Evolutionary conservation across 208 protist genomes (phyloP).

Genomic region (Wallacemonas sp.): DNA sequence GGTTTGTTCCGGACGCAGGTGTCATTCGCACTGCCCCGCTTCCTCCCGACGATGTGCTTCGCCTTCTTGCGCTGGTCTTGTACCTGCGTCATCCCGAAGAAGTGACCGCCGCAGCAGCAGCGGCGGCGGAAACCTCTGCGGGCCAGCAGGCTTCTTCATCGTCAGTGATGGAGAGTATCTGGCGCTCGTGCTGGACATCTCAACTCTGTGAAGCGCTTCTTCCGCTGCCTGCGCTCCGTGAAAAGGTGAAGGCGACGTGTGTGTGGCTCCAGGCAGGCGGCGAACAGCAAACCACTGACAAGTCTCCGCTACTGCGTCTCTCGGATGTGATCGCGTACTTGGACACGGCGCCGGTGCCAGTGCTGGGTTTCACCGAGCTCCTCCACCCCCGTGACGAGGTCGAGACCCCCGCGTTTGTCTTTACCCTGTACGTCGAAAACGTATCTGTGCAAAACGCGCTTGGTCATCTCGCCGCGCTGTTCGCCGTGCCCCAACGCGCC

Average conservation of each 20-base stretch:
- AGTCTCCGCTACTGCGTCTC: constrained; percentile 30
- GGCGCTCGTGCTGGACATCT: not conserved
- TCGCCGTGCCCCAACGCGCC: constrained; percentile 56
- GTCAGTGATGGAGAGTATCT: not conserved
- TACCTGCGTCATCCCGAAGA: constrained; percentile 56
- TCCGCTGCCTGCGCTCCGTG: constrained; percentile 19
- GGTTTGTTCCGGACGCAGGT: constrained; percentile 56
- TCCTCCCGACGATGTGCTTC: constrained; percentile 37
- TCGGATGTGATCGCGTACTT: constrained; percentile 64
- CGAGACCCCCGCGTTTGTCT: constrained; percentile 65
- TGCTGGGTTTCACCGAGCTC: constrained; percentile 69
- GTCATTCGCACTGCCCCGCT: constrained; percentile 54
- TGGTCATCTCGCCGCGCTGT: constrained; percentile 69
- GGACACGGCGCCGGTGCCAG: constrained; percentile 63
- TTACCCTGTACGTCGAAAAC: constrained; percentile 83
- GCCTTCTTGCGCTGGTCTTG: constrained; percentile 60
- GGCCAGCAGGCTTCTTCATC: not conserved
- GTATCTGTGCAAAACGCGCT: constrained; percentile 77
- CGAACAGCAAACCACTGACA: not conserved
- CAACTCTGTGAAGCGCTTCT: not conserved
- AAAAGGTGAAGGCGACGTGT: constrained; percentile 19
- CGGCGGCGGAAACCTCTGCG: not conserved
- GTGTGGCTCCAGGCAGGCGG: not conserved
- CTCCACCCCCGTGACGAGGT: constrained; percentile 17
- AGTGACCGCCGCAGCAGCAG: constrained; percentile 25